Base-by-base conservation (phyloP, 2,329 filamentous ascomycete species). In the Pseudocercospora fijiensis region DNA sequence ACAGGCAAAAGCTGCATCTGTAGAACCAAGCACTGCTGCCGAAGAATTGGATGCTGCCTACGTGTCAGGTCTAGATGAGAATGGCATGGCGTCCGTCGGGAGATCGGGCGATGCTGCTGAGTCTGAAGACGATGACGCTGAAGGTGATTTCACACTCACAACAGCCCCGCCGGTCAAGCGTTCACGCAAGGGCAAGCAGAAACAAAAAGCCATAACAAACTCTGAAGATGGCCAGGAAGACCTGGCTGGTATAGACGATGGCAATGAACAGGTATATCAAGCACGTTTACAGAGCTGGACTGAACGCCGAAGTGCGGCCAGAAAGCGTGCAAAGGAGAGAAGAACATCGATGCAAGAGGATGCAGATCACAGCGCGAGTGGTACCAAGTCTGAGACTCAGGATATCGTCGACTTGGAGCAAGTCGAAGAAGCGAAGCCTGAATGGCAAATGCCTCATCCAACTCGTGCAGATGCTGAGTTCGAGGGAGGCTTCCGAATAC, bases 401-500 rank as follows among this genome's bases (percentile, higher is more conserved):
- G 68, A 74, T 45, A 77, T 78, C 1, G 75, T 78, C 4, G 52
- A 65, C 8, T 63, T 74, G 1, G 66, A 68, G 10, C 69, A 70
- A 8, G 61, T 72, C 43, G 77, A 78, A 1, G 78, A 80, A 1
- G 63, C 64, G 9, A 59, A 71, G 43, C 82, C 84, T 33, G 89
- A 99, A 78, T 96, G 92, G 88, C 87, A 91, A 69, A 89, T 91
- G 72, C 91, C 92, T 4, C 92, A 96, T 69, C 96, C 95, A 0
- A 91, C 90, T 41, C 85, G 90, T 41, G 82, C 90, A 0, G 93
- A 97, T 75, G 85, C 91, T 56, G 78, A 84, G 4, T 87, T 96
- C 57, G 88, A 90, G 58, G 89, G 90, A 43, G 89, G 86, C 2
- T 86, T 96, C 62, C 90, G 86, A 58, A 82, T 99, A 4, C 95